A percentile compares a stretch with the other conserved stretches of the same genome.
Evolutionary conservation across 345 rosid genomes (phyloP).

Genomic region (Citrus trifoliata): DNA sequence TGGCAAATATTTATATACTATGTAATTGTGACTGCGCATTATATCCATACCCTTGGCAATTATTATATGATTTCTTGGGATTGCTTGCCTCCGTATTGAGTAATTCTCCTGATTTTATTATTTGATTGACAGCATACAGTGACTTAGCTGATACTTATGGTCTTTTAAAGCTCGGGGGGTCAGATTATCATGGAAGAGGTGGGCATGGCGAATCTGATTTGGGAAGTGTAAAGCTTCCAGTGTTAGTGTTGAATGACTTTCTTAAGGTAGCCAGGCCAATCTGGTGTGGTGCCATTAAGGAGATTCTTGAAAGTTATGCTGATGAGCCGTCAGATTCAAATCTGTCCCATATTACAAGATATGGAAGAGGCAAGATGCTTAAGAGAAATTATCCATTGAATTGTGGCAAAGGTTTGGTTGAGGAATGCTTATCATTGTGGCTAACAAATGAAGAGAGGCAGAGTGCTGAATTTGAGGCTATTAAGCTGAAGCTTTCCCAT

Average conservation of each 20-base stretch:
- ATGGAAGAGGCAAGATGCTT: conserved; percentile 37
- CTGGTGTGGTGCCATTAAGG: conserved; percentile 71
- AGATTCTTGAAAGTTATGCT: conserved; percentile 43
- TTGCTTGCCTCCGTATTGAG: not conserved
- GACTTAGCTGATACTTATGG: conserved; percentile 73
- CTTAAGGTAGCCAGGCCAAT: conserved; percentile 75
- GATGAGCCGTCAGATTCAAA: conserved; percentile 67
- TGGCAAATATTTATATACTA: not conserved
- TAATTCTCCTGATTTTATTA: not conserved
- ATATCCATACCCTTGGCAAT: not conserved
- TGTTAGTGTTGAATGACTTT: conserved; percentile 54
- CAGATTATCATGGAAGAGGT: conserved; percentile 89
- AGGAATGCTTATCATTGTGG: conserved; percentile 59
- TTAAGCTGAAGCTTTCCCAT: conserved; percentile 45
- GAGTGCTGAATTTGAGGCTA: conserved; percentile 58
- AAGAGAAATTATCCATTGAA: conserved; percentile 38
- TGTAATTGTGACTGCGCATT: not conserved
- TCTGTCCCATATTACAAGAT: conserved; percentile 56
- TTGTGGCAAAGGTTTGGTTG: conserved; percentile 60
- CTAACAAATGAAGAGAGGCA: conserved; percentile 61
- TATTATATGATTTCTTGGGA: not conserved
- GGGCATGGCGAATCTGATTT: conserved; percentile 76
- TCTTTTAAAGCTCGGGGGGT: conserved; percentile 90
- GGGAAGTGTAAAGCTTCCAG: conserved; percentile 83
- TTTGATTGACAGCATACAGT: conserved; percentile 51